A percentile compares a stretch with the other conserved stretches of the same genome.
These are phyloP conservation scores for Lavandula angustifolia DNA, from an alignment of 257 asterid species.

Conservation along the genomic window DNA sequence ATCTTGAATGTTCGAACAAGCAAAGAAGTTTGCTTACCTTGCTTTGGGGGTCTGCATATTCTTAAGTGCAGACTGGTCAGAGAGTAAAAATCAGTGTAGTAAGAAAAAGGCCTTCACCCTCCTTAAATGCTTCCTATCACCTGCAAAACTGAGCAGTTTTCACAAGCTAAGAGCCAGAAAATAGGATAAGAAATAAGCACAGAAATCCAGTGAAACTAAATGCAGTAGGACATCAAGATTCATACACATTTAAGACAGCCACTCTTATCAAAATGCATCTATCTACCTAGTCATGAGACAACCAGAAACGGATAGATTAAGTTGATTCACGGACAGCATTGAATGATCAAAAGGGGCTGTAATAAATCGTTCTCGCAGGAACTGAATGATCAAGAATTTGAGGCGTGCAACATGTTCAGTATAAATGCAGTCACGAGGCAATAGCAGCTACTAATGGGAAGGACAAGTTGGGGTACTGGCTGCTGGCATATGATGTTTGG, in stretches of 20 bases:
- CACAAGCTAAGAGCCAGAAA: conserved; percentile 41
- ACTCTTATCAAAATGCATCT: conserved; percentile 24
- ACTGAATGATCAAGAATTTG: conserved; percentile 27
- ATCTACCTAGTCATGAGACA: conserved; percentile 29
- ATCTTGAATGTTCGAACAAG: conserved; percentile 18
- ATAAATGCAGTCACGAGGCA: conserved; percentile 45
- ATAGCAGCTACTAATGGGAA: conserved; percentile 22
- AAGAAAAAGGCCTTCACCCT: conserved; percentile 15
- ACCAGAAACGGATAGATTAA: conserved; percentile 29
- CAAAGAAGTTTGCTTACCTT: conserved; percentile 48
- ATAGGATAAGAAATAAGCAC: conserved; percentile 27
- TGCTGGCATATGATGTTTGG: conserved; percentile 22
- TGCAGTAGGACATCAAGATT: conserved; percentile 39
- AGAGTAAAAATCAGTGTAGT: conserved; percentile 35
- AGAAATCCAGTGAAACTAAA: conserved; percentile 62
- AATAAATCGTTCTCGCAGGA: conserved; percentile 16
- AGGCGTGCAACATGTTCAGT: conserved; percentile 33
- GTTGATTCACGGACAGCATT: conserved; percentile 29
- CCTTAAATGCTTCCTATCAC: conserved; percentile 50
- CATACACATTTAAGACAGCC: conserved; percentile 19
- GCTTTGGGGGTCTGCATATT: conserved; percentile 88
- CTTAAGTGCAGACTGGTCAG: conserved; percentile 39
- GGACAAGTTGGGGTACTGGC: conserved; percentile 24
- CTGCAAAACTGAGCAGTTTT: conserved; percentile 49
- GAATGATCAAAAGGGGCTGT: conserved; percentile 17